A percentile compares a stretch with the other conserved stretches of the same genome.
Conservation (phyloP, 2,329 filamentous ascomycete species). For the Aspergillus vadensis region DNA sequence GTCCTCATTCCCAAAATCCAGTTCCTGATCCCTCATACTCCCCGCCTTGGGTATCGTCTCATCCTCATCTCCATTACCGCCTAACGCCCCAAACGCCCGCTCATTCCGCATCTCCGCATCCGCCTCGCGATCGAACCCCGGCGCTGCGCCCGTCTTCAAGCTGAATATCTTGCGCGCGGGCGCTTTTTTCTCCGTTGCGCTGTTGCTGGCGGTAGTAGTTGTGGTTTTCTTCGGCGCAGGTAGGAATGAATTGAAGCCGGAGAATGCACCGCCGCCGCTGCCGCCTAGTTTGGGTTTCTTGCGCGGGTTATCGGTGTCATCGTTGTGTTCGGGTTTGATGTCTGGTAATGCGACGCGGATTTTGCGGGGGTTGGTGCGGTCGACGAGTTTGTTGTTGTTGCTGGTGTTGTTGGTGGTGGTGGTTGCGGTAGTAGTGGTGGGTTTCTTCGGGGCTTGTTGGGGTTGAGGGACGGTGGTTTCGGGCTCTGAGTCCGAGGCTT, state of each 20-base stretch:
- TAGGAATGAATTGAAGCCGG: constrained; percentile 82
- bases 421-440: constrained; percentile 28
- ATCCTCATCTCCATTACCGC: constrained; percentile 29
- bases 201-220: constrained; percentile 18
- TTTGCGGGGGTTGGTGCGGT: constrained; percentile 77
- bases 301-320: constrained; percentile 57
- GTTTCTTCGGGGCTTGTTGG: constrained; percentile 29
- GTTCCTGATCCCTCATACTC: constrained; percentile 21
- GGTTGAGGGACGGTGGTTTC: constrained; percentile 31
- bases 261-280: constrained; percentile 67
- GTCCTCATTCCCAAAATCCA: constrained; percentile 2
- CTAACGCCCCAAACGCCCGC: constrained; percentile 28
- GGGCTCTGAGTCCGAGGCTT: constrained; percentile 64
- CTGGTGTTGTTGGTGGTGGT: constrained; percentile 19
- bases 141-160: constrained; percentile 79
- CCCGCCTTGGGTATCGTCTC: constrained; percentile 31
- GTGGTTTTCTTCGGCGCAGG: constrained; percentile 71
- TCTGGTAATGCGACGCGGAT: constrained; percentile 78
- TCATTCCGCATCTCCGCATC: constrained; percentile 42
- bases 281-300: constrained; percentile 69
- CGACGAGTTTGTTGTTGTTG: constrained; percentile 55
- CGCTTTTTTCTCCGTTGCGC: constrained; percentile 31
- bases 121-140: constrained; percentile 72
- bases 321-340: constrained; percentile 39
- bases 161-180: constrained; percentile 62